Conservation (phyloP, 345 rosid genomes). For the Excoecaria cochinchinensis region DNA sequence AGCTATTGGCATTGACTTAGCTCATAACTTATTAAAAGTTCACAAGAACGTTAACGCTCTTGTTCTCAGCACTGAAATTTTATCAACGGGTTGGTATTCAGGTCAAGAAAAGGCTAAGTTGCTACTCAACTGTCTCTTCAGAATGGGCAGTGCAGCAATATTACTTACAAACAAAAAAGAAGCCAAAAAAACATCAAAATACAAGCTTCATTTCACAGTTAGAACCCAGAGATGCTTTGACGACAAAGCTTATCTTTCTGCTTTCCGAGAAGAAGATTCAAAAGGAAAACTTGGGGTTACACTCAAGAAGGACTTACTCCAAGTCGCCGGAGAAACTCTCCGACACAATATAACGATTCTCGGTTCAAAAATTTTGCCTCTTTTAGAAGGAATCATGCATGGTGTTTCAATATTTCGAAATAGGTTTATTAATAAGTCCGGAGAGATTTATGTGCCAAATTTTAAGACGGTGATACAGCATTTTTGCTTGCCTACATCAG, state of each 20-base stretch:
- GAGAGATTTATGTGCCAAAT: conserved; percentile 44
- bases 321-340: conserved; percentile 40
- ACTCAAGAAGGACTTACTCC: conserved; percentile 39
- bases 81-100: conserved; percentile 55
- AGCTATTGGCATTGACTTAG: conserved; percentile 43
- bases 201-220: conserved; percentile 29
- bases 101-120: conserved; percentile 47
- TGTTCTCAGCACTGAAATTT: conserved; percentile 54
- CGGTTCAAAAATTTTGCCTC: conserved; percentile 39
- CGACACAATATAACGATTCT: conserved; percentile 32
- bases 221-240: conserved; percentile 47
- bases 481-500: conserved; percentile 55
- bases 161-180: conserved; percentile 45
- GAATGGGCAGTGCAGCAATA: conserved; percentile 62
- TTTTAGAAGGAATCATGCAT: conserved; percentile 30
- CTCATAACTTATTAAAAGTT: conserved; percentile 36
- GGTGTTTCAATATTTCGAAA: conserved; percentile 27
- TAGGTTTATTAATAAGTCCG: conserved; percentile 26
- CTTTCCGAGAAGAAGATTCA: conserved; percentile 49
- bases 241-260: conserved; percentile 37
- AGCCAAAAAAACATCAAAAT: conserved; percentile 38
- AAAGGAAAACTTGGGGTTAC: conserved; percentile 53
- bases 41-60: conserved; percentile 40
- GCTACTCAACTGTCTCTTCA: conserved; percentile 50
- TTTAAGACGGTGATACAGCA: conserved; percentile 46